These are phyloP conservation scores for Azolla pinnata DNA, from an alignment of 75 land plant species.

Conservation along the genomic window DNA sequence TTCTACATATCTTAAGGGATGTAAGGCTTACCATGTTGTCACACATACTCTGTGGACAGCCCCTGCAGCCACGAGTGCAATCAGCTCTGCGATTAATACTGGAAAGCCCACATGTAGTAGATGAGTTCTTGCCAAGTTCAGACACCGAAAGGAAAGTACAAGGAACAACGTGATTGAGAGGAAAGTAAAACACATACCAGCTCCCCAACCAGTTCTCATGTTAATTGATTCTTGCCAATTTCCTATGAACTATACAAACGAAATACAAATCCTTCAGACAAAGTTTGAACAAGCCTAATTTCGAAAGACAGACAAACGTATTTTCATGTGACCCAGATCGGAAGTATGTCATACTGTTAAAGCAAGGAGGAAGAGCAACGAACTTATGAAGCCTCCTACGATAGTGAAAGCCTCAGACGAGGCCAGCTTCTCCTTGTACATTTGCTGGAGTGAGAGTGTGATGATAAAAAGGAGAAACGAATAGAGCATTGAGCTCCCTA, in stretches of 20 bases:
- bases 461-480: slow-evolving; percentile 63
- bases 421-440: slow-evolving; percentile 68
- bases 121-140: background rate
- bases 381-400: slow-evolving; percentile 70
- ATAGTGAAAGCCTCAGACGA: slow-evolving; percentile 76
- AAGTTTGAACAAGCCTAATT: background rate
- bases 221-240: slow-evolving; percentile 76
- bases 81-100: slow-evolving; percentile 68
- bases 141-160: slow-evolving; percentile 2
- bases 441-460: slow-evolving; percentile 66
- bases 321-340: background rate
- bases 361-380: slow-evolving; percentile 55
- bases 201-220: slow-evolving; percentile 75
- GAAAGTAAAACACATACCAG: slow-evolving; percentile 40
- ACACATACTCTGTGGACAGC: slow-evolving; percentile 89
- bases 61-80: slow-evolving; percentile 78
- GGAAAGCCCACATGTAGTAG: slow-evolving; percentile 1
- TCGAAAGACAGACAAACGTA: background rate
- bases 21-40: slow-evolving; percentile 95
- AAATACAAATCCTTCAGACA: background rate
- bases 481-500: slow-evolving; percentile 72
- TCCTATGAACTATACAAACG: slow-evolving; percentile 67
- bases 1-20: too few species aligned
- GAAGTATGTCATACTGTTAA: slow-evolving; percentile 39
- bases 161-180: background rate